Evolutionary conservation across 768 basidiomycete genomes (phyloP).

Genomic region (Phylloporus arenicola): DNA sequence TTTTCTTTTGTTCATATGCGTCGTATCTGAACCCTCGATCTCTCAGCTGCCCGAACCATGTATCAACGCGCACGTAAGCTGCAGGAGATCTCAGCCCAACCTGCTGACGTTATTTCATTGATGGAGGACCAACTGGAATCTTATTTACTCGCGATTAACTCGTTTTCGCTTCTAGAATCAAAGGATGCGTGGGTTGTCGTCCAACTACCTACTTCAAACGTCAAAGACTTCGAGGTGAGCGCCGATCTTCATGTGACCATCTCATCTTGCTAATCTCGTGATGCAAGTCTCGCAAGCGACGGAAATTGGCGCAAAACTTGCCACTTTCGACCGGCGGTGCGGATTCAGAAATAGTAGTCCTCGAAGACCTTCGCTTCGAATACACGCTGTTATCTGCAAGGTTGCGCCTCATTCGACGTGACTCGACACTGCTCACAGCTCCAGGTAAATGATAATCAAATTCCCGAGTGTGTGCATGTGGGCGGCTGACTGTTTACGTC

Average conservation of each 20-base stretch:
- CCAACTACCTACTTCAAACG: conserved; percentile 45
- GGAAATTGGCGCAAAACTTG: conserved; percentile 66
- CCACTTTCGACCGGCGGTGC: conserved; percentile 66
- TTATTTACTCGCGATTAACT: conserved; percentile 83
- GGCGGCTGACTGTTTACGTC: conserved; percentile 21
- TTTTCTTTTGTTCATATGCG: conserved; percentile 7
- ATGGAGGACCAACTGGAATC: conserved; percentile 74
- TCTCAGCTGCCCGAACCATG: conserved; percentile 83
- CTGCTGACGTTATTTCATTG: conserved; percentile 36
- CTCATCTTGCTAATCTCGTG: conserved; percentile 15
- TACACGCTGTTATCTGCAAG: conserved; percentile 73
- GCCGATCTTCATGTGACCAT: conserved; percentile 15
- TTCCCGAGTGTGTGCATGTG: conserved; percentile 3
- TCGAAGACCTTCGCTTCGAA: conserved; percentile 76
- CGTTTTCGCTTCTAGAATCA: conserved; percentile 74
- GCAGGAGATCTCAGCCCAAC: conserved; percentile 36
- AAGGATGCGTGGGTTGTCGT: conserved; percentile 82
- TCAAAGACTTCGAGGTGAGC: conserved; percentile 42
- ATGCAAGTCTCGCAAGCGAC: conserved; percentile 60
- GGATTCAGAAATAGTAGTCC: conserved; percentile 71
- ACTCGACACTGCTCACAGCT: conserved; percentile 54
- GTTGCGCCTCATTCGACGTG: conserved; percentile 65
- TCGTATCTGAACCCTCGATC: conserved; percentile 23
- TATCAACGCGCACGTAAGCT: conserved; percentile 86
- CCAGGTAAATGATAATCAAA: conserved; percentile 48